Base-by-base conservation (phyloP, 805 yeast genomes). In the Candida chilensis region DNA sequence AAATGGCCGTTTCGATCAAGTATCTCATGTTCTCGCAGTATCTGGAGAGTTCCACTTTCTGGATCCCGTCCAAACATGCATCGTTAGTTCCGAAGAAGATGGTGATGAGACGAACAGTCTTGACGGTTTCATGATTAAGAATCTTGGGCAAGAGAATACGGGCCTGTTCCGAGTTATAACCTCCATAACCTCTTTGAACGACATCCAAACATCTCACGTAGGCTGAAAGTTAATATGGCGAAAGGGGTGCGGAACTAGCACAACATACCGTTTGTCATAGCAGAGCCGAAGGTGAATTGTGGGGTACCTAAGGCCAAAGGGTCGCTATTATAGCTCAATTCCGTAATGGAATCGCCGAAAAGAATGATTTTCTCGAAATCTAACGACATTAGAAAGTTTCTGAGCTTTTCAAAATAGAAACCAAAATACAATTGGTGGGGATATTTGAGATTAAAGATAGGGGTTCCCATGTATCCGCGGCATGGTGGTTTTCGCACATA, bases 11-110 rank as follows among this genome's bases (percentile, higher is more conserved):
- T 5, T 54, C 39, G 10, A 74, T 56, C 42, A 84, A 38, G 8
- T 36, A 32, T 17, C 39, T 42, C 37, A 69, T 55, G 43, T 86
- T 86, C 11, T 47, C 52, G 14, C 50, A 34, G 45, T 54, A 84
- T 33, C 65, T 55, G 0, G 51, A 66, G 3, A 78, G 13, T 1
- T 72, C 69, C 8, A 84, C 84, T 15, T 54, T 53, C 38, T 69
- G 74, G 4, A 47, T 43, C 4, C 66, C 67, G 1, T 47, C 58
- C 6, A 55, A 38, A 3, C 70, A 64, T 0, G 80, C 64, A 49
- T 87, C 96, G 45, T 87, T 87, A 10, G 95, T 71, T 4, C 96
- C 96, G 42, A 84, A 74, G 47, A 81, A 86, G 2, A 86, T 55
- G 8, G 76, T 71, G 35, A 74, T 52, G 20, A 58, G 34, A 16